phyloP scores from a whole-genome alignment of 352 stramenopile genomes.

The Phytopythium aichiense region DNA sequence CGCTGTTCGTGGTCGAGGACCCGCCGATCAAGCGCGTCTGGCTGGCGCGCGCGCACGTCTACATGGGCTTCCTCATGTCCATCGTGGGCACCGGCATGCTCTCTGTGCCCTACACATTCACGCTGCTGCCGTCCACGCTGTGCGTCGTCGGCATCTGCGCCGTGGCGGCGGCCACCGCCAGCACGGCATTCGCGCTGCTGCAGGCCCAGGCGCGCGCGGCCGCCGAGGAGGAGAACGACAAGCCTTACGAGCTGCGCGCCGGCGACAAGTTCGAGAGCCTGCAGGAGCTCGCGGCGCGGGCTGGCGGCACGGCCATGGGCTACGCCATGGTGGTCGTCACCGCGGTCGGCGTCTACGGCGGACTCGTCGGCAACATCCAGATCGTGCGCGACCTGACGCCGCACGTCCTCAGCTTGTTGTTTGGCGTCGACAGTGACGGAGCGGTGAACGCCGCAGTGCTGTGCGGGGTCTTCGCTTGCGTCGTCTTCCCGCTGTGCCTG shows the following conservation, averaged over 20 bases:
- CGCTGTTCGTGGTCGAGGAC: slow-evolving; percentile 1
- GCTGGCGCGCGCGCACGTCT: slow-evolving; percentile 33
- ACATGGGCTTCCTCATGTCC: slow-evolving; percentile 74
- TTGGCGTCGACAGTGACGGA: slow-evolving; percentile 8
- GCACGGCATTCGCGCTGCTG: slow-evolving; percentile 49
- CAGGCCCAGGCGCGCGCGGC: slow-evolving; percentile 44
- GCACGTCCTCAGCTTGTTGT: slow-evolving; percentile 41
- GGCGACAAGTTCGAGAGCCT: slow-evolving; percentile 34
- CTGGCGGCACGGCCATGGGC: slow-evolving; percentile 26
- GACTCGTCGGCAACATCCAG: slow-evolving; percentile 59
- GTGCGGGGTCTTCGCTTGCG: slow-evolving; percentile 26
- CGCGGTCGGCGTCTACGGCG: slow-evolving; percentile 51
- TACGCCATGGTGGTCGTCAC: slow-evolving; percentile 54
- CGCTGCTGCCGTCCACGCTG: slow-evolving; percentile 33
- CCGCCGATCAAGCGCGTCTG: neutral
- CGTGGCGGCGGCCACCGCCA: slow-evolving; percentile 41
- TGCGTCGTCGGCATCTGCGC: slow-evolving; percentile 32
- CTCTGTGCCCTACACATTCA: slow-evolving; percentile 65
- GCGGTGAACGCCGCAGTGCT: slow-evolving; percentile 30
- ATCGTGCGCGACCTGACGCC: slow-evolving; percentile 58
- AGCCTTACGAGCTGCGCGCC: slow-evolving; percentile 49
- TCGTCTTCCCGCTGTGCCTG: slow-evolving; percentile 58
- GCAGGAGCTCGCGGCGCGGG: slow-evolving; percentile 19
- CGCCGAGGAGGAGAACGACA: slow-evolving; percentile 37
- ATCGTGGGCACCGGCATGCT: slow-evolving; percentile 70